Conservation (phyloP, 805 yeast genomes). For the Torulaspora microellipsoides region DNA sequence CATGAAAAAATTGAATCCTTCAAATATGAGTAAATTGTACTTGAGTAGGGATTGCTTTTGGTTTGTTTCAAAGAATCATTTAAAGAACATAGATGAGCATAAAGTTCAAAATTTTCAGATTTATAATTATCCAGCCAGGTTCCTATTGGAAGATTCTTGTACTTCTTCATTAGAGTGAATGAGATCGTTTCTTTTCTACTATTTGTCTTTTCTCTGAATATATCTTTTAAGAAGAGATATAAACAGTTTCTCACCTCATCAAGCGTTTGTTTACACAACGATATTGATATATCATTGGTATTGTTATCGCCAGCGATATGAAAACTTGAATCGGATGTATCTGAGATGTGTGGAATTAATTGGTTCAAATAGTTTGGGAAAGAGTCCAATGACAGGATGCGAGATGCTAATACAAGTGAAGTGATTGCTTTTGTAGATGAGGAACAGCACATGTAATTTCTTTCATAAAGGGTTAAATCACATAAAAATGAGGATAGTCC, state of each 20-base stretch:
- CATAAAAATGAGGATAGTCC: constrained; percentile 46
- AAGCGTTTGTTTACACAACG: constrained; percentile 8
- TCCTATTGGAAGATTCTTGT: constrained; percentile 15
- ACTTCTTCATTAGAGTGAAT: constrained; percentile 22
- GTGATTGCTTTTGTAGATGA: constrained; percentile 46
- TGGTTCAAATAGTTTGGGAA: constrained; percentile 9
- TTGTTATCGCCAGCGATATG: constrained; percentile 18
- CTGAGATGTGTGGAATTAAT: constrained; percentile 1
- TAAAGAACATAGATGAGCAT: constrained; percentile 19
- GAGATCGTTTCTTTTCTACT: constrained; percentile 12
- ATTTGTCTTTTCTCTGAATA: constrained; percentile 11
- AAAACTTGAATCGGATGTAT: constrained; percentile 7
- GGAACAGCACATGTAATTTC: constrained; percentile 43
- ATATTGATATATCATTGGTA: constrained; percentile 11
- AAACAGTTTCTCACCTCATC: constrained; percentile 24
- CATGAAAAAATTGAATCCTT: constrained; percentile 13
- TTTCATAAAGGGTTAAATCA: constrained; percentile 49
- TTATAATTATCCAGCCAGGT: constrained; percentile 13
- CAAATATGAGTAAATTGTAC: constrained; percentile 11
- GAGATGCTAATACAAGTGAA: constrained; percentile 48
- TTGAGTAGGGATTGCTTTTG: constrained; percentile 5
- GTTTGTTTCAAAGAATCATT: constrained; percentile 10
- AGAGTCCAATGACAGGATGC: constrained; percentile 37
- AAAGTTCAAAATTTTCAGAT: constrained; percentile 15
- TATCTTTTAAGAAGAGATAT: constrained; percentile 18